Evolutionary conservation across 2,329 filamentous ascomycete genomes (phyloP).

Genomic region (Verticillium alfalfae): DNA sequence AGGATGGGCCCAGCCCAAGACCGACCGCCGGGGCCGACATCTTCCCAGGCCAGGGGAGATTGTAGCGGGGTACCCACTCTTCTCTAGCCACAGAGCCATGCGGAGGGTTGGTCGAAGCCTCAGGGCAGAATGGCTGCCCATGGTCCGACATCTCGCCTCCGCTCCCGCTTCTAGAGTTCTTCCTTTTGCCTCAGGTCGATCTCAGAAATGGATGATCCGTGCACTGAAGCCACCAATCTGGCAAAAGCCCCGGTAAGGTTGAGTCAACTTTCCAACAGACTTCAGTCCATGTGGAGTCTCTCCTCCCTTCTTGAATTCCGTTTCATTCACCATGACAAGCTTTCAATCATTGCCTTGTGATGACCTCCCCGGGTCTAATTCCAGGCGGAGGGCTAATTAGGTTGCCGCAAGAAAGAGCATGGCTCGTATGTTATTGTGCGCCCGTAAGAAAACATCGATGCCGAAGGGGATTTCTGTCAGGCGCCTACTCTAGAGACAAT

Average conservation of each 20-base stretch:
- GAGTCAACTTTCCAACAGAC: background rate
- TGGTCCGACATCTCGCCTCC: background rate
- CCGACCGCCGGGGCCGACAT: background rate
- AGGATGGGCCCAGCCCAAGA: background rate
- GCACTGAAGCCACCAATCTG: background rate
- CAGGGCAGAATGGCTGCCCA: slow-evolving; percentile 2
- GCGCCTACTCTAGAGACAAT: background rate
- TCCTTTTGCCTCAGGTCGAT: slow-evolving; percentile 1
- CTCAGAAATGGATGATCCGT: background rate
- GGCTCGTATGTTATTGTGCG: background rate
- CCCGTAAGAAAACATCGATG: background rate
- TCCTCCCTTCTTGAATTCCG: background rate
- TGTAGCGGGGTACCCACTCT: background rate
- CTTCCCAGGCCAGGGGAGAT: background rate
- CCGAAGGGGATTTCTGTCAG: background rate
- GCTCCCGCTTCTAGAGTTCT: slow-evolving; percentile 2
- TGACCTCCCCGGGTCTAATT: background rate
- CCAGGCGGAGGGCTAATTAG: background rate
- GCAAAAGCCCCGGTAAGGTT: background rate
- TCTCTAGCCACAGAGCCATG: background rate
- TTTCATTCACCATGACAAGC: background rate
- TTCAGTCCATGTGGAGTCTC: background rate
- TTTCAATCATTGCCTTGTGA: background rate
- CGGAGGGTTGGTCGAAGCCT: background rate
- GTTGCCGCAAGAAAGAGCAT: background rate